Evolutionary conservation across 2,329 filamentous ascomycete genomes (phyloP).

Genomic region (Mycosphaerella sp.): DNA sequence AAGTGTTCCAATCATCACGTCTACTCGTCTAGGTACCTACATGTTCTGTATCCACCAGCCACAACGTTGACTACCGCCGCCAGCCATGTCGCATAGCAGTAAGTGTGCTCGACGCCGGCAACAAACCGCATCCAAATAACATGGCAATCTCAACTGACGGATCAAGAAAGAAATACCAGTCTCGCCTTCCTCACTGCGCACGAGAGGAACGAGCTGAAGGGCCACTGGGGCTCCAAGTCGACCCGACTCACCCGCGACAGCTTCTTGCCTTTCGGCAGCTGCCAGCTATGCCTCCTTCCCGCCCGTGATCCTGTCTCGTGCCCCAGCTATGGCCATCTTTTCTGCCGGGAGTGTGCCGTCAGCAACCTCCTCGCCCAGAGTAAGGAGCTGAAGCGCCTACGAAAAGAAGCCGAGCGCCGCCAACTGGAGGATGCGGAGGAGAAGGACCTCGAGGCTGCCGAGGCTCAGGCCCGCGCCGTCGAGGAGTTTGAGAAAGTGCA

Average conservation of each 20-base stretch:
- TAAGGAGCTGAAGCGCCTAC: constrained; percentile 79
- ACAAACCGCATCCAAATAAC: not conserved
- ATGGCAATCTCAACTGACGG: not conserved
- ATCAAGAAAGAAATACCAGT: constrained; percentile 72
- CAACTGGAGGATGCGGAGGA: constrained; percentile 58
- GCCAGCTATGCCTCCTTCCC: constrained; percentile 75
- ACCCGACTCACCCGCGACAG: constrained; percentile 85
- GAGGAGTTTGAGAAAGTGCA: constrained; percentile 80
- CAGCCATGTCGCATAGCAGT: constrained; percentile 9
- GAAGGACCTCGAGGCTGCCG: constrained; percentile 56
- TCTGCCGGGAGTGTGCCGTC: constrained; percentile 91
- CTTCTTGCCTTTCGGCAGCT: constrained; percentile 85
- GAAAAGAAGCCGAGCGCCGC: constrained; percentile 54
- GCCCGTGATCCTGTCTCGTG: constrained; percentile 80
- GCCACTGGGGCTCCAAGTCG: constrained; percentile 71
- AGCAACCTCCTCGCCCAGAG: constrained; percentile 85
- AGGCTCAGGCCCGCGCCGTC: constrained; percentile 64
- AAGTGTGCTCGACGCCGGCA: not conserved
- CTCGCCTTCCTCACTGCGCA: constrained; percentile 90
- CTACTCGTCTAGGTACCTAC: too few species aligned
- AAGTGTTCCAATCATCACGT: too few species aligned
- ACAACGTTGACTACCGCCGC: too few species aligned
- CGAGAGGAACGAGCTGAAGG: constrained; percentile 75
- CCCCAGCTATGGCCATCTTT: constrained; percentile 70
- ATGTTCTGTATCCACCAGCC: too few species aligned